Base-by-base conservation (phyloP, 164 flowering plant genomes). In the Dillenia suffruticosa region DNA sequence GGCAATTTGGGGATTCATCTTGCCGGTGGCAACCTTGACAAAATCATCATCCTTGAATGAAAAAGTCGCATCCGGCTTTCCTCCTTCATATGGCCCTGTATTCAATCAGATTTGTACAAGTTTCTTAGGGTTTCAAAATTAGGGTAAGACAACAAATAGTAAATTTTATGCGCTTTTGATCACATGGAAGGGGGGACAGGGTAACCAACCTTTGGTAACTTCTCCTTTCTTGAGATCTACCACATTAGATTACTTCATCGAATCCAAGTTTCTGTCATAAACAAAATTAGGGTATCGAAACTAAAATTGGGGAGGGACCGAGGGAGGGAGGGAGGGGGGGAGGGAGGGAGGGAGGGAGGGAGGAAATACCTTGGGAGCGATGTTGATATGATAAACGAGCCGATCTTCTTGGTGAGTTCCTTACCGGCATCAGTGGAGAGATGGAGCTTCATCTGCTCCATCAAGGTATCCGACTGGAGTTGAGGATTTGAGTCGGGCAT, bases 181-280 rank as follows among this genome's bases (percentile, higher is more conserved):
- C 40, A 32, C 40, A 32, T 32, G 40, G 40, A 32, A 32, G 40
- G 40, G 40, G 7, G 7, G 7, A 0, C 40, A 32, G 40, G 40
- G 40, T 32, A 32, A 62, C 87, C 46, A 68, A 94, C 98, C 98
- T 84, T 84, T 81, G 46, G 68, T 84, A 22, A 95, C 87, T 65
- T 89, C 97, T 32, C 97, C 97, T 71, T 95, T 94, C 87, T 91
- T 94, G 62, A 94, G 82, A 74, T 94, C 97, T 32, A 91, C 85
- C 1, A 77, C 79, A 49, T 76, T 76, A 89, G 61, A 69, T 68
- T 60, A 80, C 87, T 72, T 91, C 99, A 56, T 89, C 70, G 43
- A 86, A 70, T 53, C 99, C 97, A 49, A 91, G 48, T 87, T 92
- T 95, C 97, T 94, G 76, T 14, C 44, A 44, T 51, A 16, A 60